phyloP scores from a whole-genome alignment of 1,284 basidiomycete species.

The Malassezia sp. region DNA sequence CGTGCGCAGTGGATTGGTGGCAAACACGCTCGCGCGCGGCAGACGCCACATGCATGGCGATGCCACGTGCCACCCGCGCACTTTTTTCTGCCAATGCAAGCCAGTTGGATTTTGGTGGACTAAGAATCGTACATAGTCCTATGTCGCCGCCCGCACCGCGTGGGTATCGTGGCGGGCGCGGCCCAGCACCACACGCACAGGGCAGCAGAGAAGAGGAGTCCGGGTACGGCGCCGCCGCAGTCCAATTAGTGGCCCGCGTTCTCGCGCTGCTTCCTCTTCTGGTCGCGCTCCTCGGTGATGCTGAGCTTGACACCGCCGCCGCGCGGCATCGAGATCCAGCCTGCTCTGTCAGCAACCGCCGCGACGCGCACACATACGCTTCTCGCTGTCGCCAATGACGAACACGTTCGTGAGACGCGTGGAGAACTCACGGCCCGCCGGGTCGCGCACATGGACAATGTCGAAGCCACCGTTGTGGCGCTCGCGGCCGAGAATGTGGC shows the following conservation, averaged over 20 bases:
- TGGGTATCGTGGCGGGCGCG: too few relatives aligned
- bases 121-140: slow-evolving; percentile 15
- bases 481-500: slow-evolving; percentile 89
- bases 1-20: background rate
- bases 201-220: too few relatives aligned
- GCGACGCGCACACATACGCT: too few relatives aligned
- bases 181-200: too few relatives aligned
- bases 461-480: slow-evolving; percentile 96
- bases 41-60: background rate
- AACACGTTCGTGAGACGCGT: slow-evolving; percentile 88
- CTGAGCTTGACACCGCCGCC: slow-evolving; percentile 89
- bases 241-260: slow-evolving; percentile 1
- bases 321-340: slow-evolving; percentile 93
- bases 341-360: too few relatives aligned
- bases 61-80: background rate
- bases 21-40: background rate
- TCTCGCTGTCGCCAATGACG: slow-evolving; percentile 85
- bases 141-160: background rate
- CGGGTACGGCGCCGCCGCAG: too few relatives aligned
- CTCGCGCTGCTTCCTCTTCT: slow-evolving; percentile 39
- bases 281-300: slow-evolving; percentile 50
- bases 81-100: background rate
- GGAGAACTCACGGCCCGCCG: slow-evolving; percentile 66
- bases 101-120: slow-evolving; percentile 13
- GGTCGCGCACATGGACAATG: slow-evolving; percentile 75